Conservation (phyloP, 163 green algal genomes). For the Chloromonas sp. region DNA sequence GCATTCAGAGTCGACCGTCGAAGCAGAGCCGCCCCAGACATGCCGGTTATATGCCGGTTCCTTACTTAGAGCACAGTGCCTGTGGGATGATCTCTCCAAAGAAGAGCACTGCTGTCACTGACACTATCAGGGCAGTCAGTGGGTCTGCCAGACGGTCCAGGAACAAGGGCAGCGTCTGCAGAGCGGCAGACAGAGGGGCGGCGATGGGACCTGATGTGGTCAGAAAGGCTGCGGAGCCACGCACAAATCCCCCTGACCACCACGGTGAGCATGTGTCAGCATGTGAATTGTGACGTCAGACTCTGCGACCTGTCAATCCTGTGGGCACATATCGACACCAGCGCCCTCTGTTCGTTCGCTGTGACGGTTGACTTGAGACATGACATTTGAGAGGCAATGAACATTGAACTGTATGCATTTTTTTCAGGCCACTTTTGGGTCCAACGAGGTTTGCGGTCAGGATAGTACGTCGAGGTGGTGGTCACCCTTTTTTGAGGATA, state of each 20-base stretch:
- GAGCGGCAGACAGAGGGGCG: constrained; percentile 22
- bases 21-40: no score
- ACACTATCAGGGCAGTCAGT: constrained; percentile 66
- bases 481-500: no score
- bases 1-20: no score
- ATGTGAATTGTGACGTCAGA: background rate
- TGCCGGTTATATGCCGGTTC: no score
- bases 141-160: constrained; percentile 72
- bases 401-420: no score
- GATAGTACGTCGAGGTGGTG: no score
- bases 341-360: no score
- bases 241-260: background rate
- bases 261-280: background rate
- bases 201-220: background rate
- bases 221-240: background rate
- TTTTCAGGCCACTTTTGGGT: no score
- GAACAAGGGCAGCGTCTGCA: constrained; percentile 63
- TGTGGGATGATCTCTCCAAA: constrained; percentile 93
- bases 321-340: no score
- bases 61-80: constrained; percentile 65
- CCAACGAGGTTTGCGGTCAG: no score
- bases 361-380: no score
- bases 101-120: constrained; percentile 81
- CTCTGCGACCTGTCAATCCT: background rate
- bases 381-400: no score